These are phyloP conservation scores for Caryopteris hybrid DNA, from an alignment of 305 asterid species.

Conservation along the genomic window DNA sequence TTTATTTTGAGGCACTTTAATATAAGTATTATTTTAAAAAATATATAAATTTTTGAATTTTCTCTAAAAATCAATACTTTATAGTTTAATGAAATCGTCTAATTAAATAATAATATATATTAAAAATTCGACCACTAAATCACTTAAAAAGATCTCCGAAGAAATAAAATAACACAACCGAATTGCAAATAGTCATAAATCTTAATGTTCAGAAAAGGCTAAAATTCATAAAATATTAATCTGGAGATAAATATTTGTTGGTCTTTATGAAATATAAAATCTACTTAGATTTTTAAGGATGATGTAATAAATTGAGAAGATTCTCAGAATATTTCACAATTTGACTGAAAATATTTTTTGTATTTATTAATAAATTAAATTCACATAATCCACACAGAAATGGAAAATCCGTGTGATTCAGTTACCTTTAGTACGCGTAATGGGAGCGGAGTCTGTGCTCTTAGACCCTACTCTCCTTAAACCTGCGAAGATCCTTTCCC, in stretches of 20 bases:
- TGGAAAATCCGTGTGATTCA: conserved; percentile 12
- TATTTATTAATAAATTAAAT: background rate
- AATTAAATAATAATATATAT: no score
- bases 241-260: background rate
- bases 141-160: background rate
- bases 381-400: background rate
- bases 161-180: background rate
- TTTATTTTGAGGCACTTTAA: no score
- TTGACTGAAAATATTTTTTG: background rate
- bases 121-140: no score
- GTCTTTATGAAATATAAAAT: background rate
- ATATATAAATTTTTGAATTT: no score
- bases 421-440: conserved; percentile 1
- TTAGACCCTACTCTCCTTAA: conserved; percentile 26
- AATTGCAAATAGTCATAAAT: background rate
- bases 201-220: no score
- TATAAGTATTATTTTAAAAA: no score
- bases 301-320: background rate
- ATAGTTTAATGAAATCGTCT: no score
- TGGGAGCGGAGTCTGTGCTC: background rate
- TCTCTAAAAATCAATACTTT: no score
- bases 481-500: conserved; percentile 24
- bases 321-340: background rate
- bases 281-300: background rate
- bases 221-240: no score